These are phyloP conservation scores for Exophiala mesophila DNA, from an alignment of 2,329 filamentous ascomycete species.

Conservation along the genomic window DNA sequence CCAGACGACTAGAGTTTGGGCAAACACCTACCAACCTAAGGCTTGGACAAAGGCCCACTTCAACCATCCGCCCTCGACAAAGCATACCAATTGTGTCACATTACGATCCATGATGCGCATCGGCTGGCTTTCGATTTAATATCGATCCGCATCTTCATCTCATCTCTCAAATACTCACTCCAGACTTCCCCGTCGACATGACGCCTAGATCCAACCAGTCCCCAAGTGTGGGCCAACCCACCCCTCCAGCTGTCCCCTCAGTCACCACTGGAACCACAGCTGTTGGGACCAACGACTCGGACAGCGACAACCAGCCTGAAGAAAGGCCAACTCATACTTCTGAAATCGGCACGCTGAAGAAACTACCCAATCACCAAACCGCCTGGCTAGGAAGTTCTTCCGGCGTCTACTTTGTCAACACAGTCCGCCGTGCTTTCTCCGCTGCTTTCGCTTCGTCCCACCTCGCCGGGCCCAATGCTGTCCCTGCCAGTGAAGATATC, in stretches of 20 bases:
- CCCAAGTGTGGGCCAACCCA: slow-evolving; percentile 20
- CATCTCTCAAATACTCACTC: too few species aligned
- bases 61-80: too few species aligned
- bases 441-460: slow-evolving; percentile 29
- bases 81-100: too few species aligned
- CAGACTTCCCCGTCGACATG: slow-evolving; percentile 13
- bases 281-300: slow-evolving; percentile 17
- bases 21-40: too few species aligned
- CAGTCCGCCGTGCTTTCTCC: slow-evolving; percentile 49
- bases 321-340: slow-evolving; percentile 29
- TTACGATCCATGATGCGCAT: too few species aligned
- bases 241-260: slow-evolving; percentile 18
- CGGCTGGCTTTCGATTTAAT: too few species aligned
- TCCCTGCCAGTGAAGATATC: slow-evolving; percentile 28
- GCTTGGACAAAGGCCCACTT: too few species aligned
- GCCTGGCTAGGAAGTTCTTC: slow-evolving; percentile 51
- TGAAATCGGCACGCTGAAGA: slow-evolving; percentile 41
- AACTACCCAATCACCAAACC: slow-evolving; percentile 42
- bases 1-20: too few species aligned
- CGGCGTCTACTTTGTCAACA: slow-evolving; percentile 52
- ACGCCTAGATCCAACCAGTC: slow-evolving; percentile 20
- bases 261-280: slow-evolving; percentile 16
- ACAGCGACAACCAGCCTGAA: slow-evolving; percentile 22
- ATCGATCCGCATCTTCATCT: too few species aligned
- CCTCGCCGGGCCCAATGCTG: slow-evolving; percentile 18